These are phyloP conservation scores for Gracilaria gracilis DNA, from an alignment of 23 red algal species.

Conservation along the genomic window DNA sequence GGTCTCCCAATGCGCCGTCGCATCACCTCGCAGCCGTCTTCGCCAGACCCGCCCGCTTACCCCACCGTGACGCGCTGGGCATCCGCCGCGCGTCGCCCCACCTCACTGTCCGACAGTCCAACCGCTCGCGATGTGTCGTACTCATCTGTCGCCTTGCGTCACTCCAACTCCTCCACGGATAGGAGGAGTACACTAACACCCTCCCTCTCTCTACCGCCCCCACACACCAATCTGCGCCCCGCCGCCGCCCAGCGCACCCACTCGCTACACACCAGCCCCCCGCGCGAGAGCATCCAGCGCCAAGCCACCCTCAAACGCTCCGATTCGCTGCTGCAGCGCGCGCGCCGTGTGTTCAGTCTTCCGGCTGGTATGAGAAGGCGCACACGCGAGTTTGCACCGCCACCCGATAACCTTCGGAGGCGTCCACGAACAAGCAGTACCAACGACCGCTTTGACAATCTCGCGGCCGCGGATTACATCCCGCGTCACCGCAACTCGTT, in stretches of 20 bases:
- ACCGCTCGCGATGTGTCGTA: conserved; percentile 31
- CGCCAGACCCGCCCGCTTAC: conserved; percentile 21
- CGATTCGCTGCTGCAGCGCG: conserved; percentile 42
- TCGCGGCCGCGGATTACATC: conserved; percentile 15
- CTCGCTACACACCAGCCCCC: conserved; percentile 19
- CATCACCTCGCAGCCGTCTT: conserved; percentile 24
- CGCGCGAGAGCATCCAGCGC: conserved; percentile 21
- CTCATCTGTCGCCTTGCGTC: conserved; percentile 23
- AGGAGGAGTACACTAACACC: not conserved
- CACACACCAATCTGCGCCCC: conserved; percentile 21
- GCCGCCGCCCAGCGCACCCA: conserved; percentile 21
- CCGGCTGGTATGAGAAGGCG: conserved; percentile 23
- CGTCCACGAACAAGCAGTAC: not conserved
- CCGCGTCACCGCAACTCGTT: conserved; percentile 5
- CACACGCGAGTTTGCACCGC: not conserved
- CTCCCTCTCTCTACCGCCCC: conserved; percentile 11
- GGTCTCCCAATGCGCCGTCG: conserved; percentile 3
- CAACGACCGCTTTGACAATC: conserved; percentile 3
- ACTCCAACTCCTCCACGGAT: conserved; percentile 21
- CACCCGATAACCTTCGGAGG: not conserved
- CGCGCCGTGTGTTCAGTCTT: conserved; percentile 48
- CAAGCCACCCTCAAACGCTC: conserved; percentile 42
- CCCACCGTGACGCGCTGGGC: conserved; percentile 32
- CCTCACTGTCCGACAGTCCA: conserved; percentile 15
- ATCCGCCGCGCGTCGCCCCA: conserved; percentile 23